Evolutionary conservation across 2,329 filamentous ascomycete genomes (phyloP).

Genomic region (Davidsoniella australis): DNA sequence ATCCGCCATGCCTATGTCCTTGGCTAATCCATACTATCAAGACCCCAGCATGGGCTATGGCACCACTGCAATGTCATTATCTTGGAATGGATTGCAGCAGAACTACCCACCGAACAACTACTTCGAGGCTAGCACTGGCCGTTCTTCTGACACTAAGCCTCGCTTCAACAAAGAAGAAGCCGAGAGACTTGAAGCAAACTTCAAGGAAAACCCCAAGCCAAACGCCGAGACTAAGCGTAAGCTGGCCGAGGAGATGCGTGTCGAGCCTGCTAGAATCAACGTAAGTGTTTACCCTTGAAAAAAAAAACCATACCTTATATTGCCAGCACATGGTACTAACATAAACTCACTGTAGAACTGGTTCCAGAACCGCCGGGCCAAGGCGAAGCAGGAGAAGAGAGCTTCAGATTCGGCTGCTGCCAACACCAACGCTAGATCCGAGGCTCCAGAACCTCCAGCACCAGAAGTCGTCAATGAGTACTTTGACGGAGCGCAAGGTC

Average conservation of each 20-base stretch:
- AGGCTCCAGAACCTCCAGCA: slow-evolving; percentile 16
- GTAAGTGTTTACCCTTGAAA: slow-evolving; percentile 22
- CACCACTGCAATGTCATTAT: too few species aligned
- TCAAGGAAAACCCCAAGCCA: slow-evolving; percentile 47
- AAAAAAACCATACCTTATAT: background rate
- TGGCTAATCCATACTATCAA: too few species aligned
- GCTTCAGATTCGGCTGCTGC: slow-evolving; percentile 28
- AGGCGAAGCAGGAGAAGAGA: slow-evolving; percentile 47
- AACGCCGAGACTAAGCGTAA: slow-evolving; percentile 44
- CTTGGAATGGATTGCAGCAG: too few species aligned
- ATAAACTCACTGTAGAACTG: slow-evolving; percentile 33
- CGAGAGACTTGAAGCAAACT: slow-evolving; percentile 41
- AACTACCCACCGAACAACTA: too few species aligned
- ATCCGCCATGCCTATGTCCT: slow-evolving; percentile 14
- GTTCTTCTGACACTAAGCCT: slow-evolving; percentile 28
- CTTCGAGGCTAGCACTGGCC: too few species aligned
- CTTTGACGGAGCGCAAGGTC: slow-evolving; percentile 18
- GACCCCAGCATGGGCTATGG: too few species aligned
- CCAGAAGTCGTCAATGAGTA: slow-evolving; percentile 18
- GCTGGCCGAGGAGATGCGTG: slow-evolving; percentile 41
- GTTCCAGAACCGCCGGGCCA: slow-evolving; percentile 50
- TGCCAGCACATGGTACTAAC: background rate
- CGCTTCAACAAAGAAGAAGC: slow-evolving; percentile 42
- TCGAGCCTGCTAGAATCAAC: slow-evolving; percentile 48
- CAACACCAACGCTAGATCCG: slow-evolving; percentile 15